These are phyloP conservation scores for Ogataea ganodermae DNA, from an alignment of 805 yeast species.

Conservation along the genomic window DNA sequence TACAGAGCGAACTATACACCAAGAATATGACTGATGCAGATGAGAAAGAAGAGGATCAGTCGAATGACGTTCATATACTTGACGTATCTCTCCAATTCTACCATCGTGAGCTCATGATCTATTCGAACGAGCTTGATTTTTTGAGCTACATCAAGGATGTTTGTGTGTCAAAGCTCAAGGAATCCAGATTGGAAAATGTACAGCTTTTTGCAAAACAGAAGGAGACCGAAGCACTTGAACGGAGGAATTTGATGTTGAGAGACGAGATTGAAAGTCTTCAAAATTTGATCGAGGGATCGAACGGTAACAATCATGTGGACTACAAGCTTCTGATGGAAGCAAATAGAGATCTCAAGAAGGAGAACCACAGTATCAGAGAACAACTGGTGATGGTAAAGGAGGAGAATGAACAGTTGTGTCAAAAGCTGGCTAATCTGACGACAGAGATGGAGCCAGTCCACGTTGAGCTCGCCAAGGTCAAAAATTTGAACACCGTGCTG, in stretches of 20 bases:
- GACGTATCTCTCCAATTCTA: conserved; percentile 41
- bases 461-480: neutral
- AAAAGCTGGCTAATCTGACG: neutral
- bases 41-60: neutral
- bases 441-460: neutral
- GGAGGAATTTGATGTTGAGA: conserved; percentile 1
- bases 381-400: neutral
- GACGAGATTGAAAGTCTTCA: conserved; percentile 3
- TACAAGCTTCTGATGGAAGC: neutral
- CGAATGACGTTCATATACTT: neutral
- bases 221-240: neutral
- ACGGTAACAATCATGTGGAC: neutral
- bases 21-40: conserved; percentile 5
- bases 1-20: conserved; percentile 24
- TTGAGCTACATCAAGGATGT: conserved; percentile 52
- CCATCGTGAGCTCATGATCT: conserved; percentile 57
- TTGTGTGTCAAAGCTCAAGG: neutral
- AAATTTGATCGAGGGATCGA: neutral
- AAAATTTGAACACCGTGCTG: neutral
- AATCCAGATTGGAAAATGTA: neutral
- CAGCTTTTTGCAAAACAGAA: neutral
- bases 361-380: neutral
- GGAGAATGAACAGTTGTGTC: neutral
- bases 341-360: neutral
- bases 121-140: conserved; percentile 63